A percentile compares a stretch with the other conserved stretches of the same genome.
phyloP scores from a whole-genome alignment of 805 yeast genomes.

The Candida tammaniensis region DNA sequence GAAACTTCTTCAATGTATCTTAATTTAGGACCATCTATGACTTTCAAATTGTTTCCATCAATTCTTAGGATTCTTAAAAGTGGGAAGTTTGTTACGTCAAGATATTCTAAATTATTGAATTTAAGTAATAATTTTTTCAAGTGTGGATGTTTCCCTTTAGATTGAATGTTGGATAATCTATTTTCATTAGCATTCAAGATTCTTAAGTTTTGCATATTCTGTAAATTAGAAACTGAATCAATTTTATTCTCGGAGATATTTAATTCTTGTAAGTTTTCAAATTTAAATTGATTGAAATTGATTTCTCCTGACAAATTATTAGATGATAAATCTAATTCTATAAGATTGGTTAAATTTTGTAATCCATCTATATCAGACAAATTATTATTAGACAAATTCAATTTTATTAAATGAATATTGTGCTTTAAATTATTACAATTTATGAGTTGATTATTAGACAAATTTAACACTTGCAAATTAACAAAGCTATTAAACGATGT shows the following conservation, averaged over 20 bases:
- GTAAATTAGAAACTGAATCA: slow-evolving; percentile 30
- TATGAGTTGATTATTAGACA: slow-evolving; percentile 35
- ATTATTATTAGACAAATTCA: slow-evolving; percentile 36
- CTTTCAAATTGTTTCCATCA: slow-evolving; percentile 40
- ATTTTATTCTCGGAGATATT: slow-evolving; percentile 43
- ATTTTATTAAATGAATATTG: slow-evolving; percentile 42
- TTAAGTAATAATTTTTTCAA: slow-evolving; percentile 39
- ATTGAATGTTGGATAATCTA: slow-evolving; percentile 20
- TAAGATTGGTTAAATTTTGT: slow-evolving; percentile 35
- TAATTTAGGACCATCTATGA: slow-evolving; percentile 27
- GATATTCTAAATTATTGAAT: slow-evolving; percentile 29
- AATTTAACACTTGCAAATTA: slow-evolving; percentile 42
- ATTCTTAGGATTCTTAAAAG: slow-evolving; percentile 41
- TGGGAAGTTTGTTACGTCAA: slow-evolving; percentile 35
- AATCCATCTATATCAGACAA: slow-evolving; percentile 37
- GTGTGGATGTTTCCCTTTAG: slow-evolving; percentile 21
- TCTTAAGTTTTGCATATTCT: slow-evolving; percentile 31
- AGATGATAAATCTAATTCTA: slow-evolving; percentile 37
- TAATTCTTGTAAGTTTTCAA: slow-evolving; percentile 43
- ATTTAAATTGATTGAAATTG: slow-evolving; percentile 30
- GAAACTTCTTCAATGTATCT: slow-evolving; percentile 42
- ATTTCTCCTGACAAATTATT: slow-evolving; percentile 40
- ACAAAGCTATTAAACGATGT: slow-evolving; percentile 39
- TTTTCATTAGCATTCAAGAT: slow-evolving; percentile 44
- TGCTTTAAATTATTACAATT: slow-evolving; percentile 33